Base-by-base conservation (phyloP, 352 stramenopile genomes). In the Phytophthora niederhauseri region DNA sequence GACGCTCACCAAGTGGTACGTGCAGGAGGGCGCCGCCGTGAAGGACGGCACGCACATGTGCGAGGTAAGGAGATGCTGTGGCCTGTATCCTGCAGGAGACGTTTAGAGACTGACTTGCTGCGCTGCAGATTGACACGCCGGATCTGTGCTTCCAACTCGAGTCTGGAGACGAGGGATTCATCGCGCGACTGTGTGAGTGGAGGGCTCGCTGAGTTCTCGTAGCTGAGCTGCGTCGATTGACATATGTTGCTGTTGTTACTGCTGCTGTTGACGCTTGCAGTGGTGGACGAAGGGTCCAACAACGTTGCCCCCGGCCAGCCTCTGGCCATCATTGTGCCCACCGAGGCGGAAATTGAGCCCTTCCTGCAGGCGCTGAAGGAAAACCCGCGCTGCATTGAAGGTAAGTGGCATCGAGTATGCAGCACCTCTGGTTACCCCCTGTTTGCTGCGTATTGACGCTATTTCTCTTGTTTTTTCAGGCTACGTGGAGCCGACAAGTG, bases 141-240 rank as follows among this genome's bases (percentile, higher is more conserved):
- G 89, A 96, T 63, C 72, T 96, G 50, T 81, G 78, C 48, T 93
- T 96, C 49, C 79, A 86, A 68, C 72, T 96, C 28, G 87, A 96
- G 61, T 75, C 84, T 31, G 89, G 88, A 19, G 89, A 96, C 65
- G 84, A 91, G 55, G 89, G 89, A 43, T 93, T 85, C 63, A 73
- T 96, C 34, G 89, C 89, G 20, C 87, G 83, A 55, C 82, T 94
- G 64, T 55, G 86, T 94, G 75, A 71, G 85, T 77, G 8, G 6
- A 6, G 52, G 5, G 0, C n/a, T 12, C 7, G 12, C 9, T n/a
- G 46, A 30, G 12, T 6, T 49, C 6, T 38, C 43, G 58, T 6
- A 17, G 15, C 15, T 38, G 30, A 8, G 9, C 26, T 36, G 11
- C 26, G n/a, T 49, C 4, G 20, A 60, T 19, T 73, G 43, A 76